Evolutionary conservation across 495 filamentous ascomycete species (phyloP), one percentile per base, ranked within the genome.

Genomic region (Durotheca rogersii): DNA sequence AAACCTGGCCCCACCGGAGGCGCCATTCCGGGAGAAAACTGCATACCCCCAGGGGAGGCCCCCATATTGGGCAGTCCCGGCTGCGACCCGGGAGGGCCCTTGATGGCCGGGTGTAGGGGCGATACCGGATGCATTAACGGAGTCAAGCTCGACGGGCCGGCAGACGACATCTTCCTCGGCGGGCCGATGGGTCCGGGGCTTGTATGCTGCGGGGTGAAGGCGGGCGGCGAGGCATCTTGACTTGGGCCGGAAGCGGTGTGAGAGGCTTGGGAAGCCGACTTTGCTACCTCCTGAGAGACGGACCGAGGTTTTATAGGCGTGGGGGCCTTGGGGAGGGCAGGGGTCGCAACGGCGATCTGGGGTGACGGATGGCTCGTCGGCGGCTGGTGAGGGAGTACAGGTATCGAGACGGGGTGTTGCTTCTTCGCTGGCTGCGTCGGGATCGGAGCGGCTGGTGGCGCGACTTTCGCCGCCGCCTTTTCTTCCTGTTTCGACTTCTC

Each of bases 281-380:
- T 78, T 62, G 80, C 82, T 16, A 87, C 88, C 65, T 95, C 89
- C 44, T 92, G 88, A 10, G 92, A 95, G 17, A 80, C 60, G 47
- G 90, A 88, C 12, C 90, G 83, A 25, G 80, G 73, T 35, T 86
- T 85, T 47, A 79, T 83, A 10, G 90, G 88, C 16, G 89, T 91
- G 3, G 89, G 81, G 32, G 82, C 82, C 65, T 96, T 96, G 1
- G 92, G 86, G 31, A 94, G 70, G 29, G 81, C 82, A 4, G 93
- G 91, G 4, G 88, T 91, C 15, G 89, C 85, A 52, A 88, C 76
- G 20, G 84, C 68, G 27, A 90, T 74, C 60, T 87, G 86, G 10
- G 94, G 94, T 15, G 93, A 97, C 14, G 81, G 80, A 51, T 82
- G 76, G 20, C 66, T 65, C 7, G 64, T 58, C 30, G 62, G 56